Evolutionary conservation across 306 rosid species (phyloP).

Genomic region (Alnus rubra): DNA sequence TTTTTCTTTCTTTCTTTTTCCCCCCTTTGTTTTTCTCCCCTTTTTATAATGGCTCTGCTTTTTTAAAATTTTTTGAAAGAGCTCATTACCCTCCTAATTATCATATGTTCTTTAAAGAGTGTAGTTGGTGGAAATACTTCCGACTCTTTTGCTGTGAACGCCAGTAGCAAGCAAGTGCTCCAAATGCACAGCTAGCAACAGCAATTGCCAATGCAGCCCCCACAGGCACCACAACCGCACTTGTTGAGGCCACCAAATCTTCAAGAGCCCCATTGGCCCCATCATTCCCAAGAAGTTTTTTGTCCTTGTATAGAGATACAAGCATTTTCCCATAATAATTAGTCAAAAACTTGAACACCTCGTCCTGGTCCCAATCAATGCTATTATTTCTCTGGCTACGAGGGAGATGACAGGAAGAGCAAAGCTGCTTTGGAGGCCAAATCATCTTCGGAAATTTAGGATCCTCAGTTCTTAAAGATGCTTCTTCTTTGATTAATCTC

Average conservation of each 20-base stretch:
- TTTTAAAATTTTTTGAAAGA: constrained; percentile 51
- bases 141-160: constrained; percentile 98
- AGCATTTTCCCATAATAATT: constrained; percentile 64
- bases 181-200: constrained; percentile 96
- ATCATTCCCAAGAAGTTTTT: constrained; percentile 35
- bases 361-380: constrained; percentile 69
- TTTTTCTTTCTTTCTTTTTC: not conserved
- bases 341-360: constrained; percentile 60
- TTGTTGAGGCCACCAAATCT: constrained; percentile 57
- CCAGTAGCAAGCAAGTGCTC: constrained; percentile 99
- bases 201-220: constrained; percentile 98
- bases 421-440: constrained; percentile 90
- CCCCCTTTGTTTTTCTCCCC: not conserved
- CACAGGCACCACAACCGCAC: constrained; percentile 79
- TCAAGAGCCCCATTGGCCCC: constrained; percentile 41
- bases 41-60: constrained; percentile 22
- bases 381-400: constrained; percentile 39
- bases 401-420: constrained; percentile 59
- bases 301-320: constrained; percentile 59
- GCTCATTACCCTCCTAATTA: constrained; percentile 85
- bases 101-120: constrained; percentile 93
- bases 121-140: constrained; percentile 95
- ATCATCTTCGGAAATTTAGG: constrained; percentile 89
- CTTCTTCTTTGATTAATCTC: constrained; percentile 81
- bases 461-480: constrained; percentile 62